These are phyloP conservation scores for Lycium barbarum DNA, from an alignment of 257 asterid species.

Conservation along the genomic window DNA sequence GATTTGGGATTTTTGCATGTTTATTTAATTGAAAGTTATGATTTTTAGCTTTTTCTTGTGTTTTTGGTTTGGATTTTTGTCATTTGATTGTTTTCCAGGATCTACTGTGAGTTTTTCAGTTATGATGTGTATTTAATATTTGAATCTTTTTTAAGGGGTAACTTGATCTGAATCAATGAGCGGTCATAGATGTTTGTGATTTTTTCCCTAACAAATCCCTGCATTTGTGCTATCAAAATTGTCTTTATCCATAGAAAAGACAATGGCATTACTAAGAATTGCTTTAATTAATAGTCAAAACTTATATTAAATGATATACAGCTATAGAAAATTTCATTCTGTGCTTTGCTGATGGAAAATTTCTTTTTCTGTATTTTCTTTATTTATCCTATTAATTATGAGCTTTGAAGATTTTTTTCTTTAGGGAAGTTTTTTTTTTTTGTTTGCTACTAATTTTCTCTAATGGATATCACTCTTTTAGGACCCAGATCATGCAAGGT, in stretches of 20 bases:
- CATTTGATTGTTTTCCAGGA: conserved; percentile 4
- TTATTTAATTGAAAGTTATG: conserved; percentile 46
- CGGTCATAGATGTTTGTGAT: conserved; percentile 23
- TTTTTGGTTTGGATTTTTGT: conserved; percentile 8
- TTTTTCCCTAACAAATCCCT: background rate
- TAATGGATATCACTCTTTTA: background rate
- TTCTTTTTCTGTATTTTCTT: background rate
- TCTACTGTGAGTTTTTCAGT: conserved; percentile 31
- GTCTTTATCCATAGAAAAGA: background rate
- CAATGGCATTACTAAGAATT: conserved; percentile 16
- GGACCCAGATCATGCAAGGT: conserved; percentile 26
- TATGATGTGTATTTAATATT: conserved; percentile 20
- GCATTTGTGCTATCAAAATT: conserved; percentile 29
- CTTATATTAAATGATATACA: background rate
- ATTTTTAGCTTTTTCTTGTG: conserved; percentile 13
- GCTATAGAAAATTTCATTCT: background rate
- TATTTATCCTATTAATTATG: background rate
- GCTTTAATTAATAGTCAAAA: conserved; percentile 8
- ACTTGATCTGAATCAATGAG: conserved; percentile 38
- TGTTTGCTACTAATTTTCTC: background rate
- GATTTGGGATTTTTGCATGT: conserved; percentile 61
- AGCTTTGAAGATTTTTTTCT: conserved; percentile 21
- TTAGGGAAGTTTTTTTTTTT: no score
- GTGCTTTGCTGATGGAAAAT: conserved; percentile 18
- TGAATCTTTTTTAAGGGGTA: background rate